Percentiles rank a stretch among this genome's conserved stretches.
phyloP scores from a whole-genome alignment of 2,329 filamentous ascomycete genomes.

The Endoconidiophora polonica region DNA sequence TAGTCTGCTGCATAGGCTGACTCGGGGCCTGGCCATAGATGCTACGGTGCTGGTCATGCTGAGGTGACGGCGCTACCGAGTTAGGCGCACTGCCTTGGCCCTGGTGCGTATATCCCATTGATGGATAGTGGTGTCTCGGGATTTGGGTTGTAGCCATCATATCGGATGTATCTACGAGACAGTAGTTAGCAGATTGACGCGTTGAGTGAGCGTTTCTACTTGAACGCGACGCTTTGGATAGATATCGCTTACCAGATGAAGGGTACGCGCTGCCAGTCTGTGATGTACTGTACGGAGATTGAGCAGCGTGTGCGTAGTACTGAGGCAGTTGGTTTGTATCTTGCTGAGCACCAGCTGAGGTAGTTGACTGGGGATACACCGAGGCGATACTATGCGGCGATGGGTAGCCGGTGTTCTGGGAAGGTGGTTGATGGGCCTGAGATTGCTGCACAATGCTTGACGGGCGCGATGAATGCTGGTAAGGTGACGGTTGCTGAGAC shows the following conservation, averaged over 20 bases:
- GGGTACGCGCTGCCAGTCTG: slow-evolving; percentile 72
- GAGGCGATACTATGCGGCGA: slow-evolving; percentile 44
- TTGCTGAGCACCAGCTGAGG: slow-evolving; percentile 43
- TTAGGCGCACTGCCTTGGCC: slow-evolving; percentile 90
- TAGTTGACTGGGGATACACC: slow-evolving; percentile 41
- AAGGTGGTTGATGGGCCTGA: slow-evolving; percentile 35
- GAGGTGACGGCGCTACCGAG: slow-evolving; percentile 76
- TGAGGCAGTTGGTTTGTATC: slow-evolving; percentile 44
- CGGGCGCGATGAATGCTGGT: slow-evolving; percentile 45
- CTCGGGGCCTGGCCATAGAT: slow-evolving; percentile 68
- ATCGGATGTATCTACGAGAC: slow-evolving; percentile 36
- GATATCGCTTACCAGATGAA: slow-evolving; percentile 48
- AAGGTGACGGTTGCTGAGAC: slow-evolving; percentile 49
- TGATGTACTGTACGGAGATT: slow-evolving; percentile 54
- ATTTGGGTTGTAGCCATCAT: slow-evolving; percentile 50
- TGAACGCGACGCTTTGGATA: neutral
- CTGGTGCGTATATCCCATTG: slow-evolving; percentile 72
- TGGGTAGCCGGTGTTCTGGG: slow-evolving; percentile 51
- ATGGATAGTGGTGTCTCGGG: slow-evolving; percentile 70
- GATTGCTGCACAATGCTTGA: slow-evolving; percentile 60
- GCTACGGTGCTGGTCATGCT: slow-evolving; percentile 75
- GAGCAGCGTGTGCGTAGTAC: slow-evolving; percentile 64
- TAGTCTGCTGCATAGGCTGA: slow-evolving; percentile 62
- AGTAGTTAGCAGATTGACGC: neutral
- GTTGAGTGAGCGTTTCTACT: neutral